These are phyloP conservation scores for Suillus spraguei DNA, from an alignment of 768 basidiomycete genomes.

Conservation along the genomic window DNA sequence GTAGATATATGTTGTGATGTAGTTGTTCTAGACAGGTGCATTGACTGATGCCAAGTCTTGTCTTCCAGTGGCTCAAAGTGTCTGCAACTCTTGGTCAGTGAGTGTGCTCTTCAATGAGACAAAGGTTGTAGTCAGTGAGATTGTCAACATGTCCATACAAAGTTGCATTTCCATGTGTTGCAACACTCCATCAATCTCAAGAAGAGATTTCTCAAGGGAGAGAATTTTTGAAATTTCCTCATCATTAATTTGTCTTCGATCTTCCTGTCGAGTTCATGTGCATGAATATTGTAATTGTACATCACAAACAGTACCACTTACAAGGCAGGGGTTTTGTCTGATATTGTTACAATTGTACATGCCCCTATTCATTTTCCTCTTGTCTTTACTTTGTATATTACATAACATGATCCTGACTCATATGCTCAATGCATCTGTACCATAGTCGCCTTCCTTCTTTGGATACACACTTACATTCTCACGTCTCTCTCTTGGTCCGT, in stretches of 20 bases:
- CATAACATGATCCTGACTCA: too few relatives aligned
- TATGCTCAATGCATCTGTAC: too few relatives aligned
- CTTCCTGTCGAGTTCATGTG: conserved; percentile 18
- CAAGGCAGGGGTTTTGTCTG: conserved; percentile 6
- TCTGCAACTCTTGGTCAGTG: background rate
- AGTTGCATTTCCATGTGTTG: background rate
- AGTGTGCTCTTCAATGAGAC: background rate
- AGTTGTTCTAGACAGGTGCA: background rate
- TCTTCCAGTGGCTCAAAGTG: background rate
- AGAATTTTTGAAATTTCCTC: background rate
- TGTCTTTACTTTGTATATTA: too few relatives aligned
- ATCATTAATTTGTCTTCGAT: background rate
- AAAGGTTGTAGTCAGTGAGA: background rate
- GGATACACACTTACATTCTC: too few relatives aligned
- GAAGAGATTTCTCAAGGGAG: background rate
- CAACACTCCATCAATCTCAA: background rate
- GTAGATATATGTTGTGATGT: background rate
- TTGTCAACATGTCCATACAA: background rate
- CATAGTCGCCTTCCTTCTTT: too few relatives aligned
- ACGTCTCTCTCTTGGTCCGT: too few relatives aligned
- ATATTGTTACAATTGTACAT: conserved; percentile 8
- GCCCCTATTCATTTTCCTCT: too few relatives aligned
- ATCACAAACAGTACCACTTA: background rate
- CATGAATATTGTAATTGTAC: background rate
- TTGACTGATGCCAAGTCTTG: background rate